Evolutionary conservation across 2,329 filamentous ascomycete species (phyloP), one percentile per base, ranked within the genome.

Genomic region (Grosmannia clavigera): DNA sequence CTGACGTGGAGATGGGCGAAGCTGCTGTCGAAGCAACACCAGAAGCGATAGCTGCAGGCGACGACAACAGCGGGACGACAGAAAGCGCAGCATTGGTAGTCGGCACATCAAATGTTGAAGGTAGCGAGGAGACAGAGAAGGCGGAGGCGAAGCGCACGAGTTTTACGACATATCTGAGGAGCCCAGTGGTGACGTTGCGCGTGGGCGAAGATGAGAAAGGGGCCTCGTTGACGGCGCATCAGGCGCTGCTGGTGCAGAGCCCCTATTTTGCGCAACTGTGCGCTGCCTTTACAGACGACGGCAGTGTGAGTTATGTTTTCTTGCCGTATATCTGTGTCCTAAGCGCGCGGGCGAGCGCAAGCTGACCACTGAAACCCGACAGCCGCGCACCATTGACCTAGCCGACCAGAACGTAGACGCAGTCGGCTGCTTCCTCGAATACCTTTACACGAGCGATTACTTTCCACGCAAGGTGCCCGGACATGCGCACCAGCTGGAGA

Each of bases 381-480:
- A 80, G 80, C 81, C 81, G 65, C 86, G 86, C 60, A 80, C 83
- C 61, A 85, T 96, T 62, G 75, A 86, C 61, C 84, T 95, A 29
- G 69, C 78, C 2, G 74, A 80, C 64, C 86, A 90, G 66, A 81
- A 90, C 66, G 72, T 88, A 54, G 85, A 90, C 64, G 85, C 88
- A 27, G 84, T 90, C 60, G 85, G 87, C 62, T 90, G 85, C 70
- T 89, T 92, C 66, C 81, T 94, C 66, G 87, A 94, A 71, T 95
- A 83, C 71, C 83, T 92, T 58, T 95, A 95, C 74, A 92, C 88
- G 1, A 82, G 82, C 70, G 88, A 95, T 74, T 94, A 96, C 78
- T 95, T 92, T 74, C 89, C 90, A 25, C 80, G 80, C 66, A 82
- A 84, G 67, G 70, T 85, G 16, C 73, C 80, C 19, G 82, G 83